phyloP scores from a whole-genome alignment of 345 rosid genomes.

The Laguncularia racemosa region DNA sequence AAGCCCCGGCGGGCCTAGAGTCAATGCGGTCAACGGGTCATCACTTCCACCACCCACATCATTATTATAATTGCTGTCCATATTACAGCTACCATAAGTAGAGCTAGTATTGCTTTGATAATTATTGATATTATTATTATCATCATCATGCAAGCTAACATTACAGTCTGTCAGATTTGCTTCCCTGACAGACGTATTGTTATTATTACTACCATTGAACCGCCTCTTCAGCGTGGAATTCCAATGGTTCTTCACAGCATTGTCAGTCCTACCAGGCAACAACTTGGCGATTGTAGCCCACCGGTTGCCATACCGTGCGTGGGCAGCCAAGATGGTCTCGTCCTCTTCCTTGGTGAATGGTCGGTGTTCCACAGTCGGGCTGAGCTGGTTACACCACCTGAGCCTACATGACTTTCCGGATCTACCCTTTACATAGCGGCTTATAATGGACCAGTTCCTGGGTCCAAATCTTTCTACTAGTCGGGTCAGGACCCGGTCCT shows the following conservation, averaged over 20 bases:
- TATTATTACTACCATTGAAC: slow-evolving; percentile 5
- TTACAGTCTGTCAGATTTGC: no score
- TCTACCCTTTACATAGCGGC: slow-evolving; percentile 45
- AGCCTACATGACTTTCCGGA: slow-evolving; percentile 56
- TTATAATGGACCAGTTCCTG: slow-evolving; percentile 48
- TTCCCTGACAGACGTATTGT: no score
- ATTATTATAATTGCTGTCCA: slow-evolving; percentile 5
- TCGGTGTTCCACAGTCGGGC: slow-evolving; percentile 88
- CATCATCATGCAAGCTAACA: no score
- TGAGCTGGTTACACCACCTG: slow-evolving; percentile 56
- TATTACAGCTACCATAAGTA: slow-evolving; percentile 30
- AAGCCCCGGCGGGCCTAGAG: slow-evolving; percentile 64
- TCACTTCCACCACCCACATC: slow-evolving; percentile 18
- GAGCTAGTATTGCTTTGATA: slow-evolving; percentile 4
- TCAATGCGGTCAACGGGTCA: slow-evolving; percentile 56
- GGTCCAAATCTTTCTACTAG: slow-evolving; percentile 51
- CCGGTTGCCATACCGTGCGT: slow-evolving; percentile 80
- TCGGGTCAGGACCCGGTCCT: slow-evolving; percentile 46
- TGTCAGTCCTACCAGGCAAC: slow-evolving; percentile 83
- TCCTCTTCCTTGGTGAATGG: slow-evolving; percentile 70
- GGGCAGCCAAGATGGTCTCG: slow-evolving; percentile 71
- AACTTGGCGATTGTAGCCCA: slow-evolving; percentile 96
- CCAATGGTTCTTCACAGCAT: slow-evolving; percentile 95
- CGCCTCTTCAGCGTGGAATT: slow-evolving; percentile 87
- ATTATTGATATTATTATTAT: no score